Evolutionary conservation across 306 rosid genomes (phyloP), one percentile per base, ranked within the genome.

Genomic region (Castanopsis chinensis): DNA sequence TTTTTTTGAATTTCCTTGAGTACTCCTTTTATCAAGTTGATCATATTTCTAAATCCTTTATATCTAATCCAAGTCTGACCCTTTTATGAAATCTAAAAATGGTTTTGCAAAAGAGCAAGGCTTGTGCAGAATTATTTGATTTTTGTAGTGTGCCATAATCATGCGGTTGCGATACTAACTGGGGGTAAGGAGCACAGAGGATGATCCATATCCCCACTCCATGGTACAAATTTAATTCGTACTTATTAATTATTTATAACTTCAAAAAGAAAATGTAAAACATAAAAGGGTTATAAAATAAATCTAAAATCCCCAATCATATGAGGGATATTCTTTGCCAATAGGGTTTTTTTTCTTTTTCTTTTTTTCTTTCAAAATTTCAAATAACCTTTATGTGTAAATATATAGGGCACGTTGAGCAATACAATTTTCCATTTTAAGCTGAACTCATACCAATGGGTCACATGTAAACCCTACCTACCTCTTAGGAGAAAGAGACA

Each of bases 371-470:
- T 58, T 11, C 32, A 21, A 59, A 28, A 5, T 59, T 59, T 32
- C 6, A 59, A 59, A 23, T 59, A 23, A 11, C 28, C 10, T 10
- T 7, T 21, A 58, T 12, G 5, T 72, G 20, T 63, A 73, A 57
- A 65, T 79, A 49, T 49, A 49, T 69, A 33, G 25, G 63, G 58
- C 56, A 35, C 30, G 41, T 76, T 80, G 86, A 79, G 79, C 65
- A 80, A 81, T 79, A 74, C 74, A 71, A 84, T 51, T 71, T 87
- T 77, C 94, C 73, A 81, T 79, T 87, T 83, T 71, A 12, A 86
- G 92, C 74, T 72, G 86, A 83, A 81, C 85, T 83, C 68, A 67
- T 25, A 74, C 75, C 78, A 81, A 89, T 87, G 86, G 84, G 84
- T 75, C 91, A 81, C 86, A 87, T 78, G 79, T 80, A 65, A 78